A percentile compares a stretch with the other conserved stretches of the same genome.
Evolutionary conservation across 2,329 filamentous ascomycete genomes (phyloP).

Genomic region (Hymenoscyphus repandus): DNA sequence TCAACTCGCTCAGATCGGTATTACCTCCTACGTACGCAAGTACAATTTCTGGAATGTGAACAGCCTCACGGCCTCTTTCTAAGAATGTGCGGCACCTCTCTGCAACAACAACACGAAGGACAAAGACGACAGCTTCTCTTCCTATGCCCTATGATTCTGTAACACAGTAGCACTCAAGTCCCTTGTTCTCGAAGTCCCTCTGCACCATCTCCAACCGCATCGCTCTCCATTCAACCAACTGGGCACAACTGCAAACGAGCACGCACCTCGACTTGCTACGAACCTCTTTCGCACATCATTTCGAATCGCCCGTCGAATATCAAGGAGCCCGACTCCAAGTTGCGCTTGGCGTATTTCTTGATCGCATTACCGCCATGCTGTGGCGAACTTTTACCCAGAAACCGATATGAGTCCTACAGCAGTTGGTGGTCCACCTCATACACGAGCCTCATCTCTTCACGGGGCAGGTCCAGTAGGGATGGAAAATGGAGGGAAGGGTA

Average conservation of each 20-base stretch:
- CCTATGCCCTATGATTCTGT: no score
- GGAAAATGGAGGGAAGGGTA: slow-evolving; percentile 13
- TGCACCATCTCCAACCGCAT: no score
- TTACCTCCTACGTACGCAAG: neutral
- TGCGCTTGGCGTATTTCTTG: neutral
- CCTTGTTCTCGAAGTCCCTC: no score
- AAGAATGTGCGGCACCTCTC: neutral
- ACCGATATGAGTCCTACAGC: slow-evolving; percentile 30
- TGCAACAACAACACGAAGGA: no score
- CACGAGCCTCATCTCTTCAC: slow-evolving; percentile 22
- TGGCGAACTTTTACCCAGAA: slow-evolving; percentile 1
- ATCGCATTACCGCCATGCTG: slow-evolving; percentile 17
- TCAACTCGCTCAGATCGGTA: no score
- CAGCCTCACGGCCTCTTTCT: neutral
- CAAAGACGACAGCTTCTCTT: no score
- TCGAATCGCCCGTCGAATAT: no score
- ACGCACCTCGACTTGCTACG: no score
- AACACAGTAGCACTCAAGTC: neutral
- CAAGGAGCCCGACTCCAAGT: neutral
- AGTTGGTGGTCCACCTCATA: slow-evolving; percentile 20
- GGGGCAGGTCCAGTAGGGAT: slow-evolving; percentile 20
- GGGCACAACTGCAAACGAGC: no score
- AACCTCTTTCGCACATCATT: no score
- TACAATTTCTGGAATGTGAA: neutral
- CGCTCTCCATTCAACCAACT: no score